Evolutionary conservation across 306 rosid genomes (phyloP).

Genomic region (Dryas drummondii): DNA sequence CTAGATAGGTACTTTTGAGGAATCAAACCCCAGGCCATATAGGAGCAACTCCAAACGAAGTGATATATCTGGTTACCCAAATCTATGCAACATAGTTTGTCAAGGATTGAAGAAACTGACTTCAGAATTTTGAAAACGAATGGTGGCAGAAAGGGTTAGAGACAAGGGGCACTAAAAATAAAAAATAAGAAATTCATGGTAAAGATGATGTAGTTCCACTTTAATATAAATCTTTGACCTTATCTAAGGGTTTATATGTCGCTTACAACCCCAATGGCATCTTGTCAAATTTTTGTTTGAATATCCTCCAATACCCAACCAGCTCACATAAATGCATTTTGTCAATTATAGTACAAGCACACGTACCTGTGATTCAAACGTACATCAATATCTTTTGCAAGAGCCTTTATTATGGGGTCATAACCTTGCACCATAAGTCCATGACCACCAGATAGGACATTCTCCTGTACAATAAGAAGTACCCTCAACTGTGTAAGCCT

Average conservation of each 20-base stretch:
- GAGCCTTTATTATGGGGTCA: conserved; percentile 64
- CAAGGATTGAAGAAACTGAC: neutral
- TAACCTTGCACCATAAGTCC: conserved; percentile 86
- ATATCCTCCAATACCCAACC: neutral
- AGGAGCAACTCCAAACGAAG: neutral
- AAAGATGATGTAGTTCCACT: neutral
- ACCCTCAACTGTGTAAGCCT: conserved; percentile 9
- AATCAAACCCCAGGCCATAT: too few species aligned
- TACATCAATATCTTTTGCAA: conserved; percentile 64
- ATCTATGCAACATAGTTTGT: neutral
- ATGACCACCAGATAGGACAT: conserved; percentile 79
- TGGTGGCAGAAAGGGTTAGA: neutral
- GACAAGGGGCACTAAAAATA: neutral
- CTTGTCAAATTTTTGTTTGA: neutral
- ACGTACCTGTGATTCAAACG: conserved; percentile 62
- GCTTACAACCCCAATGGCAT: neutral
- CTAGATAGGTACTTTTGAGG: too few species aligned
- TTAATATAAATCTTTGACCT: neutral
- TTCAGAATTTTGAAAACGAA: neutral
- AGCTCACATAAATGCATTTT: neutral
- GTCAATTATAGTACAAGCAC: neutral
- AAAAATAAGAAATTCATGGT: neutral
- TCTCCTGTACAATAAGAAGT: conserved; percentile 43
- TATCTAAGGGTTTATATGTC: neutral
- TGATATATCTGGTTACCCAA: neutral